phyloP scores from a whole-genome alignment of 1,284 basidiomycete species.

The Moesziomyces parantarcticus region DNA sequence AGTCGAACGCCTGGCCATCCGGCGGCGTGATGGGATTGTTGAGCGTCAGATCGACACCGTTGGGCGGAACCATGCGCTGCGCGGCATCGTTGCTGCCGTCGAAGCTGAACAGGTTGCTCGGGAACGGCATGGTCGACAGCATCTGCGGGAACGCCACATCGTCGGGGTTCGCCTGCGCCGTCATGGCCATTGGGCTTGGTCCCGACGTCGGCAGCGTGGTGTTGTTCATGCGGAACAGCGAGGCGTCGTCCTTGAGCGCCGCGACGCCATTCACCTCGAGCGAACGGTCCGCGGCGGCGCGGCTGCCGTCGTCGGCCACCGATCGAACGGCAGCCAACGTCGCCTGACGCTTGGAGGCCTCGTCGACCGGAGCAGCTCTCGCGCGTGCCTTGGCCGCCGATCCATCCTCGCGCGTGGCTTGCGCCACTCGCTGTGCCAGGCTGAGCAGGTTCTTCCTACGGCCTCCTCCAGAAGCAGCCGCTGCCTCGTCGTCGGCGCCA shows the following conservation, averaged over 20 bases:
- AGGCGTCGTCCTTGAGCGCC: constrained; percentile 42
- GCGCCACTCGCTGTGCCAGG: constrained; percentile 57
- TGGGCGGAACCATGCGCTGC: constrained; percentile 38
- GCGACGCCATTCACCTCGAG: constrained; percentile 41
- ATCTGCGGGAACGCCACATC: constrained; percentile 43
- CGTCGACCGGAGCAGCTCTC: constrained; percentile 9
- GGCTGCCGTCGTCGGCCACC: constrained; percentile 10
- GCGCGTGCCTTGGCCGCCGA: constrained; percentile 6
- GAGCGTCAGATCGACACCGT: constrained; percentile 44
- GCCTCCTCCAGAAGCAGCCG: constrained; percentile 11
- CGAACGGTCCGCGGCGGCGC: neutral
- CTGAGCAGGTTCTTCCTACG: constrained; percentile 55
- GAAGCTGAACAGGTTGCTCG: constrained; percentile 31
- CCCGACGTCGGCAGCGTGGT: constrained; percentile 31
- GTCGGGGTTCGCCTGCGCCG: constrained; percentile 6
- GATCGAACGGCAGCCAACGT: constrained; percentile 33
- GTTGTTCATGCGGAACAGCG: constrained; percentile 30
- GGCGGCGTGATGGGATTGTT: constrained; percentile 47
- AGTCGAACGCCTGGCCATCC: constrained; percentile 49
- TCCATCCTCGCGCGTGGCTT: constrained; percentile 41
- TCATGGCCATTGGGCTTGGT: constrained; percentile 15
- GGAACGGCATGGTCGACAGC: constrained; percentile 26
- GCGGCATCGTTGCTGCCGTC: constrained; percentile 15
- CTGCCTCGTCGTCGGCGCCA: constrained; percentile 23
- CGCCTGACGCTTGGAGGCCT: constrained; percentile 38